phyloP scores from a whole-genome alignment of 352 stramenopile species.

The Phytophthora kernoviae region DNA sequence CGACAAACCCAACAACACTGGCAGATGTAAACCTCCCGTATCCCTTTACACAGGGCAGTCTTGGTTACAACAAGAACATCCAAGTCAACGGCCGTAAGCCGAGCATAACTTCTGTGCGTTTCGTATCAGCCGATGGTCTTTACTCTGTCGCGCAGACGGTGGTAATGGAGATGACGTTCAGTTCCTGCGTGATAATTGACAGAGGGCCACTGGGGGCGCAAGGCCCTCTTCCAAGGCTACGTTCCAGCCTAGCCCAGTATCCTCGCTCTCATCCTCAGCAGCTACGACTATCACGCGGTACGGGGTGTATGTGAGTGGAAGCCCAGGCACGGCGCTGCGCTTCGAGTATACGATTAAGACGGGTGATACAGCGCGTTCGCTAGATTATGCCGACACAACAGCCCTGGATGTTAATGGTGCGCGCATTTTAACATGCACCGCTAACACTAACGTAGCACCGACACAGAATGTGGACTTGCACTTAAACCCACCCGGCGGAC shows the following conservation, averaged over 20 bases:
- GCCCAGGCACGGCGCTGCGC: constrained; percentile 45
- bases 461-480: constrained; percentile 72
- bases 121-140: constrained; percentile 63
- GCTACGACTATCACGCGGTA: constrained; percentile 60
- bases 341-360: constrained; percentile 83
- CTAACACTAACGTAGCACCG: constrained; percentile 28
- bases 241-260: constrained; percentile 50
- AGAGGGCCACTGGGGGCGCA: constrained; percentile 28
- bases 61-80: constrained; percentile 75
- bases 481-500: constrained; percentile 74
- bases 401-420: constrained; percentile 71
- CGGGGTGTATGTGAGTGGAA: constrained; percentile 61
- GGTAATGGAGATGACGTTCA: constrained; percentile 71
- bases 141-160: constrained; percentile 69
- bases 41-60: constrained; percentile 62
- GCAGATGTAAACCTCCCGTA: constrained; percentile 75
- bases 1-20: constrained; percentile 69
- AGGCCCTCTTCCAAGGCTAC: constrained; percentile 43
- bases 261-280: constrained; percentile 24
- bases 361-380: constrained; percentile 59
- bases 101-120: constrained; percentile 48
- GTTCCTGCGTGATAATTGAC: constrained; percentile 59
- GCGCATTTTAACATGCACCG: constrained; percentile 70
- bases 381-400: constrained; percentile 70
- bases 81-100: constrained; percentile 74